Base-by-base conservation (phyloP, 1,139 yeast genomes). In the Magnusiomyces fungicola region DNA sequence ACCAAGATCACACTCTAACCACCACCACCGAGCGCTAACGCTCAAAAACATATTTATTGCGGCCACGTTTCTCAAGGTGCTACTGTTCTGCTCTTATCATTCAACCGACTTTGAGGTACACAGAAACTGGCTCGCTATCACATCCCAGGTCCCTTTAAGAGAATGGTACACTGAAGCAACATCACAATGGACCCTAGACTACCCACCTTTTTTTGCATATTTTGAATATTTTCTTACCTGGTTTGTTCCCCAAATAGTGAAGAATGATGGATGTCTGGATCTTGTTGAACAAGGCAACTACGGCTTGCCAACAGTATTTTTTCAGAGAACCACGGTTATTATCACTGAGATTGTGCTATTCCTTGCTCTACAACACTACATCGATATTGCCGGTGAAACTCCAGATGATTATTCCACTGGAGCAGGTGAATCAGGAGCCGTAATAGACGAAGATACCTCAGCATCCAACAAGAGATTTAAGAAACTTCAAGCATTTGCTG, bases 81-180 rank as follows among this genome's bases (percentile, higher is more conserved):
- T 83, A 37, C 68, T 71, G 33, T 66, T 66, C 49, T 66, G 69
- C 6, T 70, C 73, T 1, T 71, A 71, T 63, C 86, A 82, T 59
- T 85, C 95, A 1, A 92, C 98, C 0, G 98, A 94, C 64, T 92
- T 94, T 61, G 98, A 92, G 63, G 98, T 94, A 16, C 98, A 92
- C 66, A 73, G 98, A 53, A 92, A 92, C 64, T 92, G 98, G 98
- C 74, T 92, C 40, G 96, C 98, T 0, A 82, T 92, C 44, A 92
- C 98, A 2, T 70, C 80, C 58, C 75, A 75, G n/a, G 67, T 90
- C 33, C 97, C 97, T 0, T 50, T 90, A 16, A 69, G 69, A 12
- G 65, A 83, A 51, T 92, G 99, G 99, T 92, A 92, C 63, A 65
- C 73, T 43, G 96, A 92, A 60, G 69, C 74, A 24, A 89, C 95